Evolutionary conservation across 2,329 filamentous ascomycete genomes (phyloP).

Genomic region (Shiraia sp.): DNA sequence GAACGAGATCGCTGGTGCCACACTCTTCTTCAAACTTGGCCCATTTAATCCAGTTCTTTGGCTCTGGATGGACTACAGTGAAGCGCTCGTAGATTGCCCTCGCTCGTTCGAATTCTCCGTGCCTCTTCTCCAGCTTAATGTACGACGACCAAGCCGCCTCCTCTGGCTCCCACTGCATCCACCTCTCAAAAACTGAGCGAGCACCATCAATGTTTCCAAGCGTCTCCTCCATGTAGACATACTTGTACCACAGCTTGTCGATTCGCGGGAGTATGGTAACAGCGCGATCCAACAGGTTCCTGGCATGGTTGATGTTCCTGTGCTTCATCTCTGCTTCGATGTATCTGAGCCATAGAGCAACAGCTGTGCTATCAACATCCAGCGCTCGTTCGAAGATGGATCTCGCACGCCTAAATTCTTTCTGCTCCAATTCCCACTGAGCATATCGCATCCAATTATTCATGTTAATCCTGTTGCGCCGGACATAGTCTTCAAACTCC

Average conservation of each 20-base stretch:
- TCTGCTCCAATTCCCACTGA: constrained; percentile 96
- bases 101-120: constrained; percentile 89
- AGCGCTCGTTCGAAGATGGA: constrained; percentile 94
- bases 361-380: constrained; percentile 85
- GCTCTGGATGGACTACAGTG: constrained; percentile 89
- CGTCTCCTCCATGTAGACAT: constrained; percentile 98
- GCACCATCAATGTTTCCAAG: constrained; percentile 91
- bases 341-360: constrained; percentile 88
- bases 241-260: constrained; percentile 99
- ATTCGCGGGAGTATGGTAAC: constrained; percentile 87
- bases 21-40: constrained; percentile 95
- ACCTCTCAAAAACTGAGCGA: constrained; percentile 91
- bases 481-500: constrained; percentile 97
- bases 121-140: constrained; percentile 95
- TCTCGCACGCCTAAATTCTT: constrained; percentile 88
- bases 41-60: constrained; percentile 99
- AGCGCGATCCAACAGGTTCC: constrained; percentile 93
- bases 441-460: constrained; percentile 99
- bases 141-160: constrained; percentile 95
- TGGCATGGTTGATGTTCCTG: constrained; percentile 80
- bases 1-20: constrained; percentile 86
- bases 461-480: constrained; percentile 91
- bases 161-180: constrained; percentile 98
- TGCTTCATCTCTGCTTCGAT: constrained; percentile 93
- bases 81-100: constrained; percentile 87